Base-by-base conservation (phyloP, 208 protist species). In the Crithidia bombi region DNA sequence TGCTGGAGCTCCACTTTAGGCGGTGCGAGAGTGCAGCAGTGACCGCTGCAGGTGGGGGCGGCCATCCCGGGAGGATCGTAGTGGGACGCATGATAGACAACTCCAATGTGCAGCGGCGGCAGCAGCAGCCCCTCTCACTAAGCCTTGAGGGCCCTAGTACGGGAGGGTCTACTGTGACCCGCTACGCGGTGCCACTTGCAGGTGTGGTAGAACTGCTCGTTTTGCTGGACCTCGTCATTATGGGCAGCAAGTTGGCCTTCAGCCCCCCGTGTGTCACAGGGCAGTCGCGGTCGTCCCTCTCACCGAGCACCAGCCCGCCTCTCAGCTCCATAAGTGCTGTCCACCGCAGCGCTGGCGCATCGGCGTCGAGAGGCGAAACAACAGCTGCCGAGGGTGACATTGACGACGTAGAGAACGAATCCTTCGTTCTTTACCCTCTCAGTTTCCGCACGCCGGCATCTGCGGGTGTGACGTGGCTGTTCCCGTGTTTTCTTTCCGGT, bases 341-440 rank as follows among this genome's bases (percentile, higher is more conserved):
- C 5, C 17, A 23, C 12, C 9, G 23, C 23, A 9, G 21, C 3
- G 6, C 47, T 52, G 23, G 23, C 30, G 47, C 47, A 33, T 11
- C 50, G 14, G 14, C 33, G 1, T 2, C 52, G 51, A 3, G 4
- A 43, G 28, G 9, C 0, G 41, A 15, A 5, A 33, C 35, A 15
- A 41, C 19, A 0, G 36, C 21, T 3, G 65, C 51, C n/a, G 36
- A 43, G 17, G 35, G 69, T 14, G 38, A 26, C 21, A n/a, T 0
- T 11, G 26, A 49, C 28, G 58, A 51, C 23, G 63, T 73, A 5
- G 64, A 57, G 33, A 67, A 36, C 33, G 81, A 95, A 52, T 75
- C 69, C 21, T 95, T 95, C 59, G 57, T 93, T 26, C 49, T 93
- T 0, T 66, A 93, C 30, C 90, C 90, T 9, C 73, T 75, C 23